Percentiles rank a stretch among this genome's conserved stretches.
These are phyloP conservation scores for Astragalus membranaceus DNA, from an alignment of 306 rosid species.

Conservation along the genomic window DNA sequence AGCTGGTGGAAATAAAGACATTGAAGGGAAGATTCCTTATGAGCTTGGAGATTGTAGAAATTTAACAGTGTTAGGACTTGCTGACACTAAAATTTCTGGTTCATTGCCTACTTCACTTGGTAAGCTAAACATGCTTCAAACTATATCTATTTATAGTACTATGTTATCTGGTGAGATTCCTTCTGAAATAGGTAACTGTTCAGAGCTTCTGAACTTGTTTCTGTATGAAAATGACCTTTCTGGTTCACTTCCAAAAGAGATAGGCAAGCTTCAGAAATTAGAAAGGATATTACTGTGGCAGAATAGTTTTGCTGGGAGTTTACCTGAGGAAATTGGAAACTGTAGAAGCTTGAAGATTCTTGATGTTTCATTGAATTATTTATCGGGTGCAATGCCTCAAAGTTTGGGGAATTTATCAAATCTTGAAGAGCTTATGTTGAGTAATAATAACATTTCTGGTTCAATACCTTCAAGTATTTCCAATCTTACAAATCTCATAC, in stretches of 20 bases:
- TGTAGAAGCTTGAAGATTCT: slow-evolving; percentile 54
- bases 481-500: slow-evolving; percentile 56
- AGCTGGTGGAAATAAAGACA: slow-evolving; percentile 73
- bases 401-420: slow-evolving; percentile 54
- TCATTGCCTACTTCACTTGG: slow-evolving; percentile 67
- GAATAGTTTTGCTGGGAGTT: slow-evolving; percentile 47
- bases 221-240: slow-evolving; percentile 64
- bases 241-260: slow-evolving; percentile 58
- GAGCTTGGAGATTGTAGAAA: slow-evolving; percentile 65
- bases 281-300: slow-evolving; percentile 81
- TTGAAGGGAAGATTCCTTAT: slow-evolving; percentile 55
- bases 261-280: slow-evolving; percentile 68
- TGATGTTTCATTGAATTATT: slow-evolving; percentile 63
- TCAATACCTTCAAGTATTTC: slow-evolving; percentile 58
- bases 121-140: slow-evolving; percentile 47
- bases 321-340: slow-evolving; percentile 70
- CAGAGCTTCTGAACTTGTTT: slow-evolving; percentile 71
- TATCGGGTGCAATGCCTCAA: slow-evolving; percentile 68
- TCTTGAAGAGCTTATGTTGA: slow-evolving; percentile 84
- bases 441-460: slow-evolving; percentile 74
- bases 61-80: slow-evolving; percentile 58
- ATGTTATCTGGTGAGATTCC: slow-evolving; percentile 78
- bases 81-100: slow-evolving; percentile 72
- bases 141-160: slow-evolving; percentile 67
- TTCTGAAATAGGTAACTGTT: slow-evolving; percentile 75